Conservation (phyloP, 1,284 basidiomycete genomes). For the Tilletia indica region DNA sequence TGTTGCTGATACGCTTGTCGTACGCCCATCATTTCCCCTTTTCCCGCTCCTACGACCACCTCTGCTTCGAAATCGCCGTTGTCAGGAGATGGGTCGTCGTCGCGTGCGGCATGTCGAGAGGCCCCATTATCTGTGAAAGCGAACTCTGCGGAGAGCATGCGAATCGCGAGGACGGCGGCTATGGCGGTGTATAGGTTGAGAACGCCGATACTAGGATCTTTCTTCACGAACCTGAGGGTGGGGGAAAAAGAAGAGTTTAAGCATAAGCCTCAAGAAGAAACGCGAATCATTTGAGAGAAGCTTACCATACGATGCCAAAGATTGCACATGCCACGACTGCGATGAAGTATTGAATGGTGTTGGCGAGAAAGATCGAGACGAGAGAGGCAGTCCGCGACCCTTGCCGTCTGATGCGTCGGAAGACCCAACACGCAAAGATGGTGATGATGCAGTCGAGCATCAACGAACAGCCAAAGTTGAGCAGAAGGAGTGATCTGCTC, state of each 20-base stretch:
- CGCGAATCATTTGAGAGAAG: too few relatives aligned
- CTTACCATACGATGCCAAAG: background rate
- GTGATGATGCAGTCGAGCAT: constrained; percentile 7
- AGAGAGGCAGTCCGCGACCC: background rate
- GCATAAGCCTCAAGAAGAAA: too few relatives aligned
- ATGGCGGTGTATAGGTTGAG: background rate
- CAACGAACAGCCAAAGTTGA: background rate
- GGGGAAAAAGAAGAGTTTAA: background rate
- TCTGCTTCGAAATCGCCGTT: too few relatives aligned
- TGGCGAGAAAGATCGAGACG: background rate
- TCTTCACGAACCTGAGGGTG: constrained; percentile 2
- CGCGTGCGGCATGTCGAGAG: too few relatives aligned
- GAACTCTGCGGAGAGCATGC: constrained; percentile 5
- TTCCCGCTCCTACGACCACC: too few relatives aligned
- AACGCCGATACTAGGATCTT: background rate
- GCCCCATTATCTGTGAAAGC: background rate
- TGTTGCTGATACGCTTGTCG: too few relatives aligned
- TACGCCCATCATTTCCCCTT: too few relatives aligned
- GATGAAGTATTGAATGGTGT: constrained; percentile 5
- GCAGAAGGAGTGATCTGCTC: background rate
- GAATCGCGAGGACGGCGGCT: background rate
- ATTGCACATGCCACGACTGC: background rate
- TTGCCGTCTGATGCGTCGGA: constrained; percentile 6
- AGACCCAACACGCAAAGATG: background rate
- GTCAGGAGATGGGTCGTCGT: too few relatives aligned